A percentile compares a stretch with the other conserved stretches of the same genome.
Evolutionary conservation across 2,329 filamentous ascomycete species (phyloP).

Genomic region (Trichoderma guizhouense): DNA sequence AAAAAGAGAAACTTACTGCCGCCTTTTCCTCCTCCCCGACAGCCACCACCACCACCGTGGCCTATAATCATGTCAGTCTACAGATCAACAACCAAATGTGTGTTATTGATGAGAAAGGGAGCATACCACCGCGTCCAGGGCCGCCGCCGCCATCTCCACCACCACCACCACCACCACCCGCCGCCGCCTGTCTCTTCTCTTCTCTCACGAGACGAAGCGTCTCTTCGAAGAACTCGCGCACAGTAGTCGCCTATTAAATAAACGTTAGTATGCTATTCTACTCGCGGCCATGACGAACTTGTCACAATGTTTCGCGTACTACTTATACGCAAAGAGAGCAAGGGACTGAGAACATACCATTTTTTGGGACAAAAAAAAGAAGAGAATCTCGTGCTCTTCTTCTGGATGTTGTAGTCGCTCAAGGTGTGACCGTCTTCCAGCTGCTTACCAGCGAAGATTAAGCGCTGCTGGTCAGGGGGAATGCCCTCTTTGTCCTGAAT

Average conservation of each 20-base stretch:
- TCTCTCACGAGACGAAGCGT: no score
- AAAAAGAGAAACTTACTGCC: background rate
- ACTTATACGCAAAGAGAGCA: background rate
- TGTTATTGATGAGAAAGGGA: background rate
- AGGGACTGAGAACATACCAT: background rate
- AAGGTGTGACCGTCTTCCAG: constrained; percentile 90
- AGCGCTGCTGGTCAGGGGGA: constrained; percentile 89
- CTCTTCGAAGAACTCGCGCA: background rate
- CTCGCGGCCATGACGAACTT: no score
- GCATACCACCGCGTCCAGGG: background rate
- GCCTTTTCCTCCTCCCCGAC: background rate
- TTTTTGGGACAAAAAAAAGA: background rate
- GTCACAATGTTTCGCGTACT: no score
- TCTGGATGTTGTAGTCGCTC: constrained; percentile 94
- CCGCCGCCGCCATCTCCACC: background rate
- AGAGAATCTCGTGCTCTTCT: constrained; percentile 68
- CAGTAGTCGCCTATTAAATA: background rate
- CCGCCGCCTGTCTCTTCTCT: no score
- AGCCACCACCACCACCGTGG: background rate
- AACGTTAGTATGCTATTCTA: background rate
- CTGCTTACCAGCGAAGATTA: constrained; percentile 96
- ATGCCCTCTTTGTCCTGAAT: constrained; percentile 99
- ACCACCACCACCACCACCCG: no score
- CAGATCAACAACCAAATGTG: background rate
- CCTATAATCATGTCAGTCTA: background rate